Conservation (phyloP, 768 basidiomycete species). For the Trametes elegans region DNA sequence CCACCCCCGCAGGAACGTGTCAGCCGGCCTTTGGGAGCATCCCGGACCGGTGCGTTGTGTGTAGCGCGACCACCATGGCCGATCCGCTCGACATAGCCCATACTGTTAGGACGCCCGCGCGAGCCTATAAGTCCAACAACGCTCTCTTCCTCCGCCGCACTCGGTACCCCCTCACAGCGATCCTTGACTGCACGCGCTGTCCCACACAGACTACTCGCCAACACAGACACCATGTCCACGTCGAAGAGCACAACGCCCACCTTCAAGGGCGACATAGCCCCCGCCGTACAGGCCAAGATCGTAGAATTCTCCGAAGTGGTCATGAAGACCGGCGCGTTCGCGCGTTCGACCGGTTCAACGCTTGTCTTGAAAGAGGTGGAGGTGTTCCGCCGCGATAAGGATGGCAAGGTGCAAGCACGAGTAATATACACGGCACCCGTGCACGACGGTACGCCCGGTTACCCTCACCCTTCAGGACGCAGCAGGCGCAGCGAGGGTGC, state of each 20-base stretch:
- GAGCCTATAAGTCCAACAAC: neutral
- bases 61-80: slow-evolving; percentile 4
- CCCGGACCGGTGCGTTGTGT: neutral
- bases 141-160: neutral
- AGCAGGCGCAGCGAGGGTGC: too few relatives aligned
- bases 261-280: slow-evolving; percentile 1
- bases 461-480: neutral
- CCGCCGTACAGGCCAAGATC: slow-evolving; percentile 2
- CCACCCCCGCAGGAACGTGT: neutral
- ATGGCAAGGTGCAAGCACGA: slow-evolving; percentile 17
- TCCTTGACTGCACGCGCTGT: neutral
- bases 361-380: slow-evolving; percentile 14
- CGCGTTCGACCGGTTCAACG: slow-evolving; percentile 9
- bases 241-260: neutral
- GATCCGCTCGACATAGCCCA: slow-evolving; percentile 2
- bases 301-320: neutral
- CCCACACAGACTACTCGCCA: neutral
- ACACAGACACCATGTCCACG: neutral
- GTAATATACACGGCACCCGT: slow-evolving; percentile 14
- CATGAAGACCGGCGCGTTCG: slow-evolving; percentile 6
- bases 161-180: neutral
- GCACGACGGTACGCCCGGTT: slow-evolving; percentile 4
- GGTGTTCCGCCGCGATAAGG: slow-evolving; percentile 11
- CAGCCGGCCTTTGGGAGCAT: neutral
- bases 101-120: slow-evolving; percentile 10